Evolutionary conservation across 2,329 filamentous ascomycete genomes (phyloP).

Genomic region (Aspergillaceae sp.): DNA sequence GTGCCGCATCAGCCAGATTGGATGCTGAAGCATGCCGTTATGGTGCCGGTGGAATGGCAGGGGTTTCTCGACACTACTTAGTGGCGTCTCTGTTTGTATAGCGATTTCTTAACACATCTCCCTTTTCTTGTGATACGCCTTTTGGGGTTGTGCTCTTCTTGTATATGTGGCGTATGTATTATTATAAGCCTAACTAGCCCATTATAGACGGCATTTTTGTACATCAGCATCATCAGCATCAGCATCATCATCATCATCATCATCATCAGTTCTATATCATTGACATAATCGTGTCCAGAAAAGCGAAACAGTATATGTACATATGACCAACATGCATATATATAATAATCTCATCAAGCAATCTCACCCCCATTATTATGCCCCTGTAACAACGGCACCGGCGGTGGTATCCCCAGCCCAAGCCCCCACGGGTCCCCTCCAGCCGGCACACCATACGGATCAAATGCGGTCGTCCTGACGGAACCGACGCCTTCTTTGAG

Average conservation of each 20-base stretch:
- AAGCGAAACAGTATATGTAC: no score
- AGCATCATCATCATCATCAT: no score
- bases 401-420: conserved; percentile 6
- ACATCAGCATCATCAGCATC: no score
- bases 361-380: conserved; percentile 10
- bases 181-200: not conserved
- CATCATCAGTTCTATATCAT: no score
- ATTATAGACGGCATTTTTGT: not conserved
- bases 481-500: conserved; percentile 54
- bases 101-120: no score
- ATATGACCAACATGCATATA: no score
- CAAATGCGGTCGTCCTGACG: conserved; percentile 31
- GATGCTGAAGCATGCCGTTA: conserved; percentile 26
- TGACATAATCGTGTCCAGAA: no score
- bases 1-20: conserved; percentile 18
- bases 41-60: conserved; percentile 17
- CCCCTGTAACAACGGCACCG: conserved; percentile 13
- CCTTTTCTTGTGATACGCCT: no score
- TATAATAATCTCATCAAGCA: not conserved
- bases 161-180: not conserved
- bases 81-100: not conserved
- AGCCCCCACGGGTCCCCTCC: conserved; percentile 2
- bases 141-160: not conserved
- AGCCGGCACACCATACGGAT: conserved; percentile 20
- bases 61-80: not conserved